phyloP scores from a whole-genome alignment of 257 asterid genomes.

The Plectranthus barbatus region DNA sequence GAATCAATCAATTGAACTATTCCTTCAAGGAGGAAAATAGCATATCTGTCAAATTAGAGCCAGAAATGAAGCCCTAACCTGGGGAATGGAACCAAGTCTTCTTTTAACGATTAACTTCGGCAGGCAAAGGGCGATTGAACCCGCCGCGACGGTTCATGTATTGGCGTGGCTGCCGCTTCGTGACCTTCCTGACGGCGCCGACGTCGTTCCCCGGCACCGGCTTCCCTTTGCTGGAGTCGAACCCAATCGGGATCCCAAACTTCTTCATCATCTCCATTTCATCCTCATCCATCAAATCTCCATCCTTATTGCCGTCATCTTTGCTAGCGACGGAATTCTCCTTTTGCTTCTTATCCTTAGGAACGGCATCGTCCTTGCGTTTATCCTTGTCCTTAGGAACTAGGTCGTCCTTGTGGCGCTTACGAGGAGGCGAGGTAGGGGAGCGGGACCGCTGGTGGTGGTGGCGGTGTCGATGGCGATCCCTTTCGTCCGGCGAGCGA shows the following conservation, averaged over 20 bases:
- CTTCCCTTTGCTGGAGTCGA: constrained; percentile 92
- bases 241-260: constrained; percentile 81
- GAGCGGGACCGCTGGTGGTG: constrained; percentile 39
- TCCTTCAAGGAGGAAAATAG: background rate
- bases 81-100: background rate
- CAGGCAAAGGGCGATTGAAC: constrained; percentile 94
- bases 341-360: constrained; percentile 43
- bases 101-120: constrained; percentile 65
- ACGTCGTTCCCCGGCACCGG: constrained; percentile 80
- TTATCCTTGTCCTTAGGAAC: constrained; percentile 41
- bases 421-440: constrained; percentile 58
- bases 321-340: constrained; percentile 25
- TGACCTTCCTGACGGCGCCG: constrained; percentile 88
- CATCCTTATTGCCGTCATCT: constrained; percentile 31
- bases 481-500: constrained; percentile 73
- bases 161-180: constrained; percentile 97
- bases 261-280: constrained; percentile 97
- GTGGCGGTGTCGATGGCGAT: constrained; percentile 54
- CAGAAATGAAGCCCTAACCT: constrained; percentile 37
- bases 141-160: constrained; percentile 99
- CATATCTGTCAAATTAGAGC: too few relatives aligned
- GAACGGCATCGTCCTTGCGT: constrained; percentile 29
- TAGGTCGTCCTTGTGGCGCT: constrained; percentile 58
- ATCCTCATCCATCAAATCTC: constrained; percentile 56
- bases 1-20: background rate